Conservation (phyloP, 2,329 filamentous ascomycete species). For the Didymella lethalis region DNA sequence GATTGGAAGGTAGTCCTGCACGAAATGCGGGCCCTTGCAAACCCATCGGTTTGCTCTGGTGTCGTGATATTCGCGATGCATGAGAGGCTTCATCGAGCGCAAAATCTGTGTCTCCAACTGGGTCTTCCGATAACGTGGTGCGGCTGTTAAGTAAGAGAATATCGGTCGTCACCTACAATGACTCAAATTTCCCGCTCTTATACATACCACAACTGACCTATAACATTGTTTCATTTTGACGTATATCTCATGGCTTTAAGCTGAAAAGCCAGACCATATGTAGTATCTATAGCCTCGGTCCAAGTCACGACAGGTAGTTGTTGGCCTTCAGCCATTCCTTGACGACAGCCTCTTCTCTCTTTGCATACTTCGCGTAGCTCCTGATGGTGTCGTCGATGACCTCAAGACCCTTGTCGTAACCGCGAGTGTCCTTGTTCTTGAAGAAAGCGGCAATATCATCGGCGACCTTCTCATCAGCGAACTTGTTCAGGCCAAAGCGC, state of each 20-base stretch:
- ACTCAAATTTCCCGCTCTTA: background rate
- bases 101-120: background rate
- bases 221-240: background rate
- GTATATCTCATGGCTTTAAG: background rate
- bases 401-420: constrained; percentile 84
- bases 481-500: constrained; percentile 78
- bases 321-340: constrained; percentile 79
- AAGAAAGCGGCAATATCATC: constrained; percentile 88
- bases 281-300: constrained; percentile 21
- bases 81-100: constrained; percentile 6
- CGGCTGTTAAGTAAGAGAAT: background rate
- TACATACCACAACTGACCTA: background rate
- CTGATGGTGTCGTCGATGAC: constrained; percentile 87
- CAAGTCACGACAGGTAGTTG: constrained; percentile 58
- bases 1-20: constrained; percentile 18
- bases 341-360: constrained; percentile 75
- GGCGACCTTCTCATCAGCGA: constrained; percentile 72
- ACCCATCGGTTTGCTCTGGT: constrained; percentile 8
- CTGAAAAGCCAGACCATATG: background rate
- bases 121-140: constrained; percentile 1
- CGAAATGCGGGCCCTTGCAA: constrained; percentile 11
- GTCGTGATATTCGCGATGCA: constrained; percentile 13
- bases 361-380: constrained; percentile 81
- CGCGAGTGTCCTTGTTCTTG: constrained; percentile 80
- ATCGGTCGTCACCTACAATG: background rate